Conservation (phyloP, 2,329 filamentous ascomycete species). For the Botrytis galanthina region DNA sequence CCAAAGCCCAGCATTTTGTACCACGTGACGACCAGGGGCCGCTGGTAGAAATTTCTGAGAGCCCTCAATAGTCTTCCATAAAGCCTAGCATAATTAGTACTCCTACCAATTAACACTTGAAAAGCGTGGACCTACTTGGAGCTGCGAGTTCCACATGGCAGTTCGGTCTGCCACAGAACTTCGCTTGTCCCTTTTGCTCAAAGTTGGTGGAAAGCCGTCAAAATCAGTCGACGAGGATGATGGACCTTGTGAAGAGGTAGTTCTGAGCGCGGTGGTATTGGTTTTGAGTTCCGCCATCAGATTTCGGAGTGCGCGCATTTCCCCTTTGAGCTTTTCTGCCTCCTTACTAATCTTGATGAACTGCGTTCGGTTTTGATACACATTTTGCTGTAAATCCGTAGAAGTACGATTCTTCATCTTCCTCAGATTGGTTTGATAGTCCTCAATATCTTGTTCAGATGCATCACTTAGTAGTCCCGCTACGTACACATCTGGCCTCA, state of each 20-base stretch:
- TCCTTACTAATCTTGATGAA: constrained; percentile 99
- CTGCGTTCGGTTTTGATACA: constrained; percentile 94
- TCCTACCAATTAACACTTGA: background rate
- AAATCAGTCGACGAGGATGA: constrained; percentile 45
- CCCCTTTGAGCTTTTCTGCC: constrained; percentile 92
- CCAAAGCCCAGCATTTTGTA: constrained; percentile 91
- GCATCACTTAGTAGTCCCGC: constrained; percentile 43
- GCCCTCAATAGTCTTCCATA: constrained; percentile 97
- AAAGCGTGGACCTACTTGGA: constrained; percentile 42
- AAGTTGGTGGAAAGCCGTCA: constrained; percentile 51
- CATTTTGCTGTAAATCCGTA: constrained; percentile 82
- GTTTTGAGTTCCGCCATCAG: constrained; percentile 90
- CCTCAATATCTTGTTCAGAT: constrained; percentile 38
- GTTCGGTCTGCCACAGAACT: constrained; percentile 78
- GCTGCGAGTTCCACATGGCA: constrained; percentile 66
- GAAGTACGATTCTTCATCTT: constrained; percentile 38
- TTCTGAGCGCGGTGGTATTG: constrained; percentile 65
- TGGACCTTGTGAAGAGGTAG: constrained; percentile 54
- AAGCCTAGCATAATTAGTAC: constrained; percentile 49
- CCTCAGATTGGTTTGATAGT: constrained; percentile 35
- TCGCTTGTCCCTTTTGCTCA: constrained; percentile 75
- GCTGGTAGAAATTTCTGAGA: constrained; percentile 96
- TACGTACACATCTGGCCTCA: constrained; percentile 75
- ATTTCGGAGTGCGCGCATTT: constrained; percentile 87
- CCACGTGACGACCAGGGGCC: constrained; percentile 84